Percentiles rank a stretch among this genome's conserved stretches.
Evolutionary conservation across 2,329 filamentous ascomycete genomes (phyloP).

Genomic region (Venturiaceae sp.): DNA sequence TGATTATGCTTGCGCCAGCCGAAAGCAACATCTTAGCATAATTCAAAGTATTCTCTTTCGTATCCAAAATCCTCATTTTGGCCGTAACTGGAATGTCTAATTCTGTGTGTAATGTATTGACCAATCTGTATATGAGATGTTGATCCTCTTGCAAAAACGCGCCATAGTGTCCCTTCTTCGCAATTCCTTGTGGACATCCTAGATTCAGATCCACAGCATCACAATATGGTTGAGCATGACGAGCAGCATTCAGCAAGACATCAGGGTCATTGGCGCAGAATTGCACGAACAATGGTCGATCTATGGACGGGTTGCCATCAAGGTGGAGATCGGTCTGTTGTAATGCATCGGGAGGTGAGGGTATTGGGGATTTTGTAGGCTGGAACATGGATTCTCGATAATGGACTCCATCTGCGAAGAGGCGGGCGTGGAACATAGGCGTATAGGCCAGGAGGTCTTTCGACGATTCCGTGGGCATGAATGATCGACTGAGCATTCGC

Average conservation of each 20-base stretch:
- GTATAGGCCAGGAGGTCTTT: constrained; percentile 74
- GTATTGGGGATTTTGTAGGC: constrained; percentile 37
- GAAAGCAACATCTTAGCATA: constrained; percentile 82
- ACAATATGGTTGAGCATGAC: constrained; percentile 72
- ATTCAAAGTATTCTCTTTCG: constrained; percentile 71
- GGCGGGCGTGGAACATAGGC: constrained; percentile 89
- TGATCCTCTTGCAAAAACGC: constrained; percentile 93
- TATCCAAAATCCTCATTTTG: constrained; percentile 87
- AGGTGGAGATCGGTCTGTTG: constrained; percentile 43
- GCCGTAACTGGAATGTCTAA: constrained; percentile 81
- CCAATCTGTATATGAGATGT: constrained; percentile 69
- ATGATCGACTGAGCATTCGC: constrained; percentile 92
- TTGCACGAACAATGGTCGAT: constrained; percentile 88
- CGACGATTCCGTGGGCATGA: constrained; percentile 53
- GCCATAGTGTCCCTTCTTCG: constrained; percentile 81
- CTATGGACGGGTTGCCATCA: constrained; percentile 76
- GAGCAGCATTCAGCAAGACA: constrained; percentile 70
- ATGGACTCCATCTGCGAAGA: constrained; percentile 67
- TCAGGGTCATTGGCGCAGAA: constrained; percentile 87
- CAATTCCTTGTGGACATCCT: constrained; percentile 93
- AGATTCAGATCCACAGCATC: constrained; percentile 94
- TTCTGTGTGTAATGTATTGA: constrained; percentile 70
- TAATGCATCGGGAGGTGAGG: constrained; percentile 23
- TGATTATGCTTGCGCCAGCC: constrained; percentile 86
- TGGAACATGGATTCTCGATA: constrained; percentile 80